Evolutionary conservation across 495 filamentous ascomycete genomes (phyloP).

Genomic region (Tuber calosporum): DNA sequence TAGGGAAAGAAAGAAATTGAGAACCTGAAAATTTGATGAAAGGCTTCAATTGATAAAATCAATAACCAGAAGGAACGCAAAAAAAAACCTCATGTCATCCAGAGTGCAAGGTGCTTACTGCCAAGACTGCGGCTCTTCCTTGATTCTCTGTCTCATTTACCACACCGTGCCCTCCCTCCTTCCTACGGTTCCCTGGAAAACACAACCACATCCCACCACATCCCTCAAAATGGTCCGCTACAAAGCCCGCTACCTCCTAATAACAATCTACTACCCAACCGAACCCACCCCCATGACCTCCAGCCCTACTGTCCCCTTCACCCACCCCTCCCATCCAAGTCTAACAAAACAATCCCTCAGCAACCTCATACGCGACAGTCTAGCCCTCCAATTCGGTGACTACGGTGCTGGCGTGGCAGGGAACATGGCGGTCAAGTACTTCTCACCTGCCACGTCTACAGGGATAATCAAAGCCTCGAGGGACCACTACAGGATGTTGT

Average conservation of each 20-base stretch:
- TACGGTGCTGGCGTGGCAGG: constrained; percentile 68
- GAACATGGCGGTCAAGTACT: constrained; percentile 77
- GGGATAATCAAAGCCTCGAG: constrained; percentile 77
- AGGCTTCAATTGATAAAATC: neutral
- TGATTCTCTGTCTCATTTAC: neutral
- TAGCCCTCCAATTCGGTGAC: constrained; percentile 76
- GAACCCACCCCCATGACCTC: constrained; percentile 41
- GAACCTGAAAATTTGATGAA: neutral
- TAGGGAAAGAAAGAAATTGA: neutral
- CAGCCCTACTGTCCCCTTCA: constrained; percentile 30
- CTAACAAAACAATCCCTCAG: constrained; percentile 58
- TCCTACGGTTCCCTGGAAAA: neutral
- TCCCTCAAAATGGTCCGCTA: constrained; percentile 73
- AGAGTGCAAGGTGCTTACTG: neutral
- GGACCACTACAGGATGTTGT: constrained; percentile 72
- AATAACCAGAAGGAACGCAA: neutral
- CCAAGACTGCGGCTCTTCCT: neutral
- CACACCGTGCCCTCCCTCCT: neutral
- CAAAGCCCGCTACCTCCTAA: constrained; percentile 88
- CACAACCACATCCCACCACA: neutral
- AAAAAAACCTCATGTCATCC: neutral
- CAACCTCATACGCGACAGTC: constrained; percentile 59
- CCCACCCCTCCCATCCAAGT: constrained; percentile 39
- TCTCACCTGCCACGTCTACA: constrained; percentile 85
- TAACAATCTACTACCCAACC: constrained; percentile 82